phyloP scores from a whole-genome alignment of 495 filamentous ascomycete genomes.

The Halenospora varia region DNA sequence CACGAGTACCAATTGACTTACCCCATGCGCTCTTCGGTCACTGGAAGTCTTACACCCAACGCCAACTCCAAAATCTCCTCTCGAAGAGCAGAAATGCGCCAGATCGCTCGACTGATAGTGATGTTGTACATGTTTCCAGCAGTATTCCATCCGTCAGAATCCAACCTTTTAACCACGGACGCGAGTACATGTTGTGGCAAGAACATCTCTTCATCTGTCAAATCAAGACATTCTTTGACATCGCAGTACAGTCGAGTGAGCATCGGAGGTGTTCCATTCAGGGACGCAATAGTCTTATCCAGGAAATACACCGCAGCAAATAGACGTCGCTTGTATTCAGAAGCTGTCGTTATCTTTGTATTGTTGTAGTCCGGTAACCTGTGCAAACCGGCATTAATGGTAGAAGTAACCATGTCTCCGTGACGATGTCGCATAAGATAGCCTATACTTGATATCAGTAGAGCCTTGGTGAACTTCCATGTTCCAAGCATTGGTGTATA shows the following conservation, averaged over 20 bases:
- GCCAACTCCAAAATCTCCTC: conserved; percentile 26
- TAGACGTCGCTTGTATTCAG: conserved; percentile 16
- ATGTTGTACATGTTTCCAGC: background rate
- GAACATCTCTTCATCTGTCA: conserved; percentile 10
- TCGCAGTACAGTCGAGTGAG: conserved; percentile 17
- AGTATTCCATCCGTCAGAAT: conserved; percentile 20
- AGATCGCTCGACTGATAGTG: conserved; percentile 9
- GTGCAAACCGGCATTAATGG: conserved; percentile 21
- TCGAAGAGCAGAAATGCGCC: conserved; percentile 8
- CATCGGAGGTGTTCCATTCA: conserved; percentile 21
- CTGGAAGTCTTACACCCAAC: conserved; percentile 14
- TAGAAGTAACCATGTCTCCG: conserved; percentile 17
- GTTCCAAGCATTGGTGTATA: too few species aligned
- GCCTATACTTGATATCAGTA: conserved; percentile 4
- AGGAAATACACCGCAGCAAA: conserved; percentile 16
- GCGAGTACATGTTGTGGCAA: conserved; percentile 7
- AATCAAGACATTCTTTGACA: conserved; percentile 16
- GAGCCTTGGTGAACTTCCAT: background rate
- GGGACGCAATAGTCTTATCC: conserved; percentile 17
- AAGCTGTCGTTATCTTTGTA: conserved; percentile 15
- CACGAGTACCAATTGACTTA: conserved; percentile 4
- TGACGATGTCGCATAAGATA: conserved; percentile 14
- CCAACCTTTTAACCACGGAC: conserved; percentile 8
- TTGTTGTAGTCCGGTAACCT: conserved; percentile 13
- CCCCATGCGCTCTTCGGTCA: conserved; percentile 13